Evolutionary conservation across 192 early-diverging fungal species (phyloP).

Genomic region (Gigaspora rosea): DNA sequence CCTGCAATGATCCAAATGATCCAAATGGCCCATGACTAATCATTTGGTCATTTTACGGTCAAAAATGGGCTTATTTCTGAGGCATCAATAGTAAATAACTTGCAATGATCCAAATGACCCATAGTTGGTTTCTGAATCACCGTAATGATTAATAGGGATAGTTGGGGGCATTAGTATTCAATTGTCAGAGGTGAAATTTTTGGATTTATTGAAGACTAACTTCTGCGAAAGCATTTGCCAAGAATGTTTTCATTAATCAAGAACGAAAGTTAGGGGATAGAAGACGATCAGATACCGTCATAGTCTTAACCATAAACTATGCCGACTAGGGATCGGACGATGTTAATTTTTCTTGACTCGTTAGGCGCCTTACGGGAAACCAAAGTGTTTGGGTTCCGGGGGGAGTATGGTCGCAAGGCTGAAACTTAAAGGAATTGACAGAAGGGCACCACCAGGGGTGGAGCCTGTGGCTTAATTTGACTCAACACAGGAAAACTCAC

Average conservation of each 20-base stretch:
- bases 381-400: constrained; percentile 48
- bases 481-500: constrained; percentile 58
- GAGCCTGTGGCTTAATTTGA: constrained; percentile 45
- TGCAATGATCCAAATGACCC: no score
- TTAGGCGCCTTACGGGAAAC: constrained; percentile 67
- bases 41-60: no score
- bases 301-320: constrained; percentile 81
- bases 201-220: constrained; percentile 82
- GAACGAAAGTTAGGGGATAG: constrained; percentile 78
- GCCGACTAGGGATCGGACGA: constrained; percentile 76
- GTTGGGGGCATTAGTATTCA: constrained; percentile 82
- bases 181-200: constrained; percentile 85
- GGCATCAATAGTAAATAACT: no score
- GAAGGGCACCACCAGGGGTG: constrained; percentile 29
- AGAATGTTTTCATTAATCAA: constrained; percentile 68
- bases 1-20: no score
- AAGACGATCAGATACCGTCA: constrained; percentile 76
- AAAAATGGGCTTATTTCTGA: no score
- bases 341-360: constrained; percentile 47
- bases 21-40: no score
- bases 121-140: constrained; percentile 58
- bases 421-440: constrained; percentile 34
- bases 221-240: constrained; percentile 77
- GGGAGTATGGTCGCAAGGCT: constrained; percentile 61
- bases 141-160: constrained; percentile 82